Base-by-base conservation (phyloP, 257 asterid genomes). In the Petunia secreta region DNA sequence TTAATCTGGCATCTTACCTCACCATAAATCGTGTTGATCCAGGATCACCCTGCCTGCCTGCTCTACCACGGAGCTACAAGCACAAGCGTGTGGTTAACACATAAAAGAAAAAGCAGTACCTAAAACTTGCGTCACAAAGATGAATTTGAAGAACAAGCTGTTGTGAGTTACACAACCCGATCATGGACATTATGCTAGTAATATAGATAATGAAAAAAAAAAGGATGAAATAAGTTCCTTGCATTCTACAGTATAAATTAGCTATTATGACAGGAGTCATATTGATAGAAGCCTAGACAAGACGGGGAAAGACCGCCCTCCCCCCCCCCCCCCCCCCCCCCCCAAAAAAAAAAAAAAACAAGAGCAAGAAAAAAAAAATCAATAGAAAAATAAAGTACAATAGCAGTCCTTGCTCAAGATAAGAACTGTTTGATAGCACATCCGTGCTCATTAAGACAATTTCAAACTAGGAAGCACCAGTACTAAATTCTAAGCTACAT, bases 21-120 rank as follows among this genome's bases (percentile, higher is more conserved):
- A 96, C 98, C 94, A 96, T 93, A 85, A 96, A 96, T 83, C 97
- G 86, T 55, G 99, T 96, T 78, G 99, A 96, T 83, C 99, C 99
- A 82, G 97, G 98, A 90, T 96, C 99, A 78, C 99, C 99, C 83
- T 96, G 99, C 86, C 99, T 94, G 71, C 99, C 99, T 67, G 99
- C 95, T 89, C 99, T 93, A 83, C 99, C 98, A 59, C 98, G 96
- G 66, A 96, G 96, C 99, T 96, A 81, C 54, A 87, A 71, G 78
- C 59, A 87, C 83, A 81, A 55, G 34, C 37, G 36, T 16, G 63
- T 63, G 13, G 16, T 34, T 41, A 66, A 59, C 41, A 66, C 13
- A 60, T 65, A n/a, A 79, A 66, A 79, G 25, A 53, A 3, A 71
- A 57, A 87, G 59, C 25, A 44, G 63, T 15, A 53, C 60, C 36